A percentile compares a stretch with the other conserved stretches of the same genome.
These are phyloP conservation scores for Staphylotrichum longicolle DNA, from an alignment of 495 filamentous ascomycete genomes.

Conservation along the genomic window DNA sequence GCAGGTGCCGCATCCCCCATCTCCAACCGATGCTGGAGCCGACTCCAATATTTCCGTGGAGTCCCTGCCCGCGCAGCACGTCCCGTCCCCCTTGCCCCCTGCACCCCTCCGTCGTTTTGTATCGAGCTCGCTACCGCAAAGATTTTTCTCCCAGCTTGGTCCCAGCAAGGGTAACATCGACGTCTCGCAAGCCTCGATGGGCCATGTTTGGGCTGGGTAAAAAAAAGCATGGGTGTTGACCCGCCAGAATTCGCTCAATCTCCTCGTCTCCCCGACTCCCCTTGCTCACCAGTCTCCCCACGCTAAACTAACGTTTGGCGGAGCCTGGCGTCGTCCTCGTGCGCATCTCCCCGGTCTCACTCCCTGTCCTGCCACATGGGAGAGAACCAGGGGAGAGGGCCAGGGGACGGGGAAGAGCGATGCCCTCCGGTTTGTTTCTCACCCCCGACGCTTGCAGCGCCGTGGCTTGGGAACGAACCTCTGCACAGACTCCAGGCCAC, in stretches of 20 bases:
- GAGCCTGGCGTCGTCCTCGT: not conserved
- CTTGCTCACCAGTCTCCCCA: too few species aligned
- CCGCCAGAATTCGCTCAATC: not conserved
- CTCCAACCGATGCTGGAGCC: too few species aligned
- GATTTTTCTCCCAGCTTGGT: not conserved
- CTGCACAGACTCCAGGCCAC: conserved; percentile 1
- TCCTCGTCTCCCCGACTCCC: not conserved
- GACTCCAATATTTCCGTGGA: too few species aligned
- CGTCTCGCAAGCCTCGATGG: not conserved
- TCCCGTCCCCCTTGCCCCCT: not conserved
- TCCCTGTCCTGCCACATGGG: conserved; percentile 14
- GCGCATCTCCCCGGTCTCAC: not conserved
- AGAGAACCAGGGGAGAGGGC: not conserved
- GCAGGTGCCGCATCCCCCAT: too few species aligned
- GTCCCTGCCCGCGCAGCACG: too few species aligned
- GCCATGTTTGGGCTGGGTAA: not conserved
- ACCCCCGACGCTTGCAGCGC: not conserved
- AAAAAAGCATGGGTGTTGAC: not conserved
- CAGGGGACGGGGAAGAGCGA: not conserved
- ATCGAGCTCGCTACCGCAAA: not conserved
- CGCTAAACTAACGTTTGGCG: not conserved
- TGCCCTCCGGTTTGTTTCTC: not conserved
- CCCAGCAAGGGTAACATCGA: conserved; percentile 6
- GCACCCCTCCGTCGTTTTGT: not conserved
- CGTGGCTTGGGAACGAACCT: not conserved